A percentile compares a stretch with the other conserved stretches of the same genome.
Conservation (phyloP, 371 early-diverging fungal genomes). For the Fennellomyces sp. region DNA sequence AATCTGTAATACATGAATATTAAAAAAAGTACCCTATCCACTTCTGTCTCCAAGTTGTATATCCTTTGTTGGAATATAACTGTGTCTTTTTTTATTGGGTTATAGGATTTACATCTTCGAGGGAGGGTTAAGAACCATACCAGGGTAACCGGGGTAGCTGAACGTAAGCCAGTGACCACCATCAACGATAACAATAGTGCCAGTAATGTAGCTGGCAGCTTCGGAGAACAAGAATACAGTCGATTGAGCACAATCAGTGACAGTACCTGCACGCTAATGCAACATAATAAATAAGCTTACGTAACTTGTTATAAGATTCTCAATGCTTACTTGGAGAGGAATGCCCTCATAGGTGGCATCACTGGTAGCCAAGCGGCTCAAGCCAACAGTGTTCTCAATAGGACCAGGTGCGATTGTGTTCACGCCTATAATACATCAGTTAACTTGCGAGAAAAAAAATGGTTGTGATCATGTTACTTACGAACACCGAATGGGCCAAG, state of each 20-base stretch:
- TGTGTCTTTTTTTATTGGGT: too few relatives aligned
- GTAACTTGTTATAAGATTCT: not conserved
- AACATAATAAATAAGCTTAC: not conserved
- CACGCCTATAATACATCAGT: conserved; percentile 14
- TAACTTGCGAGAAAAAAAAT: too few relatives aligned
- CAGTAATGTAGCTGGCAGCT: conserved; percentile 64
- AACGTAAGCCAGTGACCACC: conserved; percentile 62
- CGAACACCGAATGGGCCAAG: conserved; percentile 54
- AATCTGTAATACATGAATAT: too few relatives aligned
- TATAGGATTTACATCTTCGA: not conserved
- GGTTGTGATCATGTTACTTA: conserved; percentile 14
- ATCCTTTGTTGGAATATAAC: too few relatives aligned
- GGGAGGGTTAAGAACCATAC: conserved; percentile 20
- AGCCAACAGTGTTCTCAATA: conserved; percentile 22
- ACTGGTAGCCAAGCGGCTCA: conserved; percentile 17
- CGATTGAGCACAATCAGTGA: conserved; percentile 73
- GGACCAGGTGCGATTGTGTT: conserved; percentile 55
- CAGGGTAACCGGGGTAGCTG: conserved; percentile 26
- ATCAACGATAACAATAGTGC: conserved; percentile 71
- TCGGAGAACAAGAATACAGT: conserved; percentile 74
- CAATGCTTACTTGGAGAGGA: conserved; percentile 33
- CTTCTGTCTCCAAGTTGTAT: too few relatives aligned
- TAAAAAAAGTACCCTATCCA: too few relatives aligned
- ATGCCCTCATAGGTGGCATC: conserved; percentile 19
- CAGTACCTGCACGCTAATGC: conserved; percentile 52